Evolutionary conservation across 441 rosid species (phyloP).

Genomic region (Pelargonium myrrhifolium): DNA sequence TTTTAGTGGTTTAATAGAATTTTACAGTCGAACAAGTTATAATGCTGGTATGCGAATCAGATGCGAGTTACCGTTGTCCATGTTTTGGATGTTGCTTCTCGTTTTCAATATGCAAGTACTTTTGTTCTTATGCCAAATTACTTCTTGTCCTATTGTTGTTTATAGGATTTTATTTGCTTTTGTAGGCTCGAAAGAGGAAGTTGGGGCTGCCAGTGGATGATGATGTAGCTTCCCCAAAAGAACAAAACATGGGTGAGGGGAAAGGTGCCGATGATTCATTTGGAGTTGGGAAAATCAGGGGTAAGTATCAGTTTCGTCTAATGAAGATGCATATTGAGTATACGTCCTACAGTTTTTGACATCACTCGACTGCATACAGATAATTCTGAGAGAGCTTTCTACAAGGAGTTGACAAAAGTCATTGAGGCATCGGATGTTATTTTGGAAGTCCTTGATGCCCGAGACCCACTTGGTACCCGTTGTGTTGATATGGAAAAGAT

Average conservation of each 20-base stretch:
- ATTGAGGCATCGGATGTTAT: slow-evolving; percentile 89
- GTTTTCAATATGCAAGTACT: too few relatives aligned
- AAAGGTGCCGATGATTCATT: slow-evolving; percentile 21
- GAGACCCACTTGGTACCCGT: slow-evolving; percentile 89
- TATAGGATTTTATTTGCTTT: slow-evolving; percentile 8
- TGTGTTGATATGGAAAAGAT: slow-evolving; percentile 90
- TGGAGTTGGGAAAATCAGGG: slow-evolving; percentile 38
- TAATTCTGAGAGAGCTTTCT: slow-evolving; percentile 80
- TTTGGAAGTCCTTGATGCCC: slow-evolving; percentile 87
- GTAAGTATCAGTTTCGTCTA: slow-evolving; percentile 29
- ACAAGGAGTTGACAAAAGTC: slow-evolving; percentile 87
- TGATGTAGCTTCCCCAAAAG: slow-evolving; percentile 19
- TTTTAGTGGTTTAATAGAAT: neutral
- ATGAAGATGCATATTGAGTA: too few relatives aligned
- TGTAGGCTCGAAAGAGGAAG: slow-evolving; percentile 69
- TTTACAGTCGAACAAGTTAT: too few relatives aligned
- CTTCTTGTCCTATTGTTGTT: neutral
- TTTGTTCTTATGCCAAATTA: neutral
- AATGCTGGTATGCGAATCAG: too few relatives aligned
- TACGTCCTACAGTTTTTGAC: slow-evolving; percentile 1
- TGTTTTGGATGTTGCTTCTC: too few relatives aligned
- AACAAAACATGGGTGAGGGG: slow-evolving; percentile 23
- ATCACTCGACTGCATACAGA: slow-evolving; percentile 32
- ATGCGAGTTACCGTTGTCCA: too few relatives aligned
- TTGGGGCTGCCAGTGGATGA: slow-evolving; percentile 57